phyloP scores from a whole-genome alignment of 2,329 filamentous ascomycete species.

The Aureobasidium sp. region DNA sequence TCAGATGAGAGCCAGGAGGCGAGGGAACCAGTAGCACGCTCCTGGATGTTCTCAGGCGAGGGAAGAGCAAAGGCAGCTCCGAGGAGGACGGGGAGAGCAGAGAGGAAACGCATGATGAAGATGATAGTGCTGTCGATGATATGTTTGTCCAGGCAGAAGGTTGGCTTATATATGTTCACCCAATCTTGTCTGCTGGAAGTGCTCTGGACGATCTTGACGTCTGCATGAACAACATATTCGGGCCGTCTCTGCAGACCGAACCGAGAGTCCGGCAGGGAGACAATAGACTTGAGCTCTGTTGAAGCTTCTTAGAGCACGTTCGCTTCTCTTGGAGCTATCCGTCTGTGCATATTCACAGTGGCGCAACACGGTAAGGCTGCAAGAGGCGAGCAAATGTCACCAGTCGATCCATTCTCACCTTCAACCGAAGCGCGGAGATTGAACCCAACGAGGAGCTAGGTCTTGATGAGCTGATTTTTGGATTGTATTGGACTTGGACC shows the following conservation, averaged over 20 bases:
- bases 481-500: not conserved
- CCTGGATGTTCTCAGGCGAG: slow-evolving; percentile 22
- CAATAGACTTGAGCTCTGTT: slow-evolving; percentile 3
- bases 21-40: slow-evolving; percentile 28
- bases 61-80: slow-evolving; percentile 22
- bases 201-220: not conserved
- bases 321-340: not conserved
- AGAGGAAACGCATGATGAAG: slow-evolving; percentile 20
- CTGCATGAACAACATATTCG: not conserved
- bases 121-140: not conserved
- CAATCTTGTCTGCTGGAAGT: not conserved
- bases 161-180: slow-evolving; percentile 11
- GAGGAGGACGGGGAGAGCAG: slow-evolving; percentile 17
- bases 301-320: slow-evolving; percentile 5
- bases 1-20: slow-evolving; percentile 48
- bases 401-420: not conserved
- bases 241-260: slow-evolving; percentile 3
- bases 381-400: not conserved
- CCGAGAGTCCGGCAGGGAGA: not conserved
- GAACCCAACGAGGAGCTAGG: not conserved
- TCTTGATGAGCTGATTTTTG: not conserved
- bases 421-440: not conserved
- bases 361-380: slow-evolving; percentile 1
- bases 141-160: not conserved
- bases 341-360: slow-evolving; percentile 11